Base-by-base conservation (phyloP, 805 yeast genomes). In the Suhomyces vadensis region DNA sequence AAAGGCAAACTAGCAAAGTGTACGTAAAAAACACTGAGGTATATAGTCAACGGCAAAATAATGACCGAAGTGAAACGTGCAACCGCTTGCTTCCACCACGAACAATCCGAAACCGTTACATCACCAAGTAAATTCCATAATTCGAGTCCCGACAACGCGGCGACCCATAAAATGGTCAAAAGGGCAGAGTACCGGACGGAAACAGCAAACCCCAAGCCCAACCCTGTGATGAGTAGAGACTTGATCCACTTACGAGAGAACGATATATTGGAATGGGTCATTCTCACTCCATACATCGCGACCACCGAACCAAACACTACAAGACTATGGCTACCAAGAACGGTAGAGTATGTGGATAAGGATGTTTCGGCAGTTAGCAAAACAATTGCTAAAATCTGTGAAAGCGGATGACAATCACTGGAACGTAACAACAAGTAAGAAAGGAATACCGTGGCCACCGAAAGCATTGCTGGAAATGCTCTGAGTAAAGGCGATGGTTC, bases 81-180 rank as follows among this genome's bases (percentile, higher is more conserved):
- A 0, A 61, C 16, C 13, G 75, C 56, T 53, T 78, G 81, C 43
- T 62, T 66, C 13, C 65, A 49, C 49, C 81, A 66, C 19, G 54
- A 40, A 13, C 41, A 43, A 6, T 68, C 61, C 1, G 77, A 35
- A 3, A 83, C 69, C 3, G 67, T 62, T 24, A 85, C 60, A 61
- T 92, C 97, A 10, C 94, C 95, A 29, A 85, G 58, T 9, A 79
- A 55, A 48, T 62, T 60, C 96, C 96, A 90, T 36, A 84, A 61
- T 48, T 81, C 80, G 46, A 71, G 67, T 1, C 74, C 41, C 1
- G 68, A 64, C 37, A 81, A 55, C 0, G 67, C 4, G 2, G 81
- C 75, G 9, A 86, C 64, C 95, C 95, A 89, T 0, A 64, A 64
- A 44, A 81, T 63, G 0, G 92, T 84, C 55, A 80, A 78, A 17